Evolutionary conservation across 257 asterid genomes (phyloP), one percentile per base, ranked within the genome.

Genomic region (Capsicum baccatum): DNA sequence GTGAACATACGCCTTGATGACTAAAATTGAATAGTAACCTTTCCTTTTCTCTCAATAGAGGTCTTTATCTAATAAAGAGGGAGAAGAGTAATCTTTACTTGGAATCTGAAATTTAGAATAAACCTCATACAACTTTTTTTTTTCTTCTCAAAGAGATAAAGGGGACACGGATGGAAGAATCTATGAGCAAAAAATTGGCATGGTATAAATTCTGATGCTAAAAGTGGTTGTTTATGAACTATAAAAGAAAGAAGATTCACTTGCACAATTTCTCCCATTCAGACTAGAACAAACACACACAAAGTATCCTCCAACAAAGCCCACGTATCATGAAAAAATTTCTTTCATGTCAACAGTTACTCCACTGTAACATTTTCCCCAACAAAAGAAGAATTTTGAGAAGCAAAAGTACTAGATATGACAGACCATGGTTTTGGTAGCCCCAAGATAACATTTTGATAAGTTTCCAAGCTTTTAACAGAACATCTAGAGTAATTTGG

Each of bases 361-460:
- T 48, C 17, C 44, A 74, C 8, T 6, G 80, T 50, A 74, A 74
- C 12, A 3, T 48, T 44, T 73, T 48, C 13, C 62, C 47, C 44
- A 74, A 21, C 13, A 1, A 74, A 13, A 74, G 62, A 50, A 50
- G 21, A 12, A 74, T 12, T 74, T n/a, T 21, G 13, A 74, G 81
- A 12, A 50, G 47, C 21, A 74, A 26, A 74, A 21, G 21, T 74
- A 21, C 21, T 44, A 21, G 59, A 74, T 48, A 19, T 74, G 47
- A 50, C 4, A 47, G 8, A 74, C 50, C 81, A 3, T 74, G 13
- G 62, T 44, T 50, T 33, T 74, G 14, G 62, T 74, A 8, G 2
- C 19, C 81, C 80, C 80, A 50, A 19, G 60, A 74, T 74, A 50
- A 74, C 13, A 48, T 48, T 74, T 74, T 74, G 80, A 50, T 11